A percentile compares a stretch with the other conserved stretches of the same genome.
Evolutionary conservation across 345 rosid genomes (phyloP).

Genomic region (Corymbia maculata): DNA sequence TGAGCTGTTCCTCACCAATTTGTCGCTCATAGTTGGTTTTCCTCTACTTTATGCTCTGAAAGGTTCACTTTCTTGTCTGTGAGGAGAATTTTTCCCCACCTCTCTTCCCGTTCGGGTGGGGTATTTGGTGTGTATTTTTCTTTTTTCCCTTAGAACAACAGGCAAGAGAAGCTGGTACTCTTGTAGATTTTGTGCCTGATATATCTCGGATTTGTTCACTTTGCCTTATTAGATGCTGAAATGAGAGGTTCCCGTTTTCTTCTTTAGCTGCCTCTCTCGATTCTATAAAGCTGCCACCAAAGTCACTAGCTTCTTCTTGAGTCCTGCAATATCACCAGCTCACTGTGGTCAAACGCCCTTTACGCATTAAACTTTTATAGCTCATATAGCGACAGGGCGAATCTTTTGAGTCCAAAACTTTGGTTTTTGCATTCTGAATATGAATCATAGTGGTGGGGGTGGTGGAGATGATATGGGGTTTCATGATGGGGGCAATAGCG

Average conservation of each 20-base stretch:
- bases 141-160: not conserved
- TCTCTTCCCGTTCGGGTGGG: conserved; percentile 31
- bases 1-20: conserved; percentile 63
- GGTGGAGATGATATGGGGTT: conserved; percentile 37
- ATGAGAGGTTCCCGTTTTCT: conserved; percentile 34
- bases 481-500: conserved; percentile 36
- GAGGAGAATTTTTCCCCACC: conserved; percentile 29
- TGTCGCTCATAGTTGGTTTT: conserved; percentile 26
- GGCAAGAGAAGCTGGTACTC: conserved; percentile 33
- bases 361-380: conserved; percentile 3
- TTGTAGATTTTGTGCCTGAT: conserved; percentile 59
- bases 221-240: not conserved
- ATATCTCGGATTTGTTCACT: conserved; percentile 32
- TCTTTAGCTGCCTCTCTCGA: conserved; percentile 24
- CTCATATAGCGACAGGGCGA: conserved; percentile 3
- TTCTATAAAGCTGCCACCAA: conserved; percentile 56
- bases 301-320: conserved; percentile 56
- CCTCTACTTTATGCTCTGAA: conserved; percentile 83
- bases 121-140: not conserved
- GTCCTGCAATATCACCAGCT: conserved; percentile 56
- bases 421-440: not conserved
- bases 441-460: conserved; percentile 30
- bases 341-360: conserved; percentile 37
- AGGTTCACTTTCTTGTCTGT: conserved; percentile 77
- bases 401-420: conserved; percentile 5